These are phyloP conservation scores for Talaromyces sp. DNA, from an alignment of 2,329 filamentous ascomycete species.

Conservation along the genomic window DNA sequence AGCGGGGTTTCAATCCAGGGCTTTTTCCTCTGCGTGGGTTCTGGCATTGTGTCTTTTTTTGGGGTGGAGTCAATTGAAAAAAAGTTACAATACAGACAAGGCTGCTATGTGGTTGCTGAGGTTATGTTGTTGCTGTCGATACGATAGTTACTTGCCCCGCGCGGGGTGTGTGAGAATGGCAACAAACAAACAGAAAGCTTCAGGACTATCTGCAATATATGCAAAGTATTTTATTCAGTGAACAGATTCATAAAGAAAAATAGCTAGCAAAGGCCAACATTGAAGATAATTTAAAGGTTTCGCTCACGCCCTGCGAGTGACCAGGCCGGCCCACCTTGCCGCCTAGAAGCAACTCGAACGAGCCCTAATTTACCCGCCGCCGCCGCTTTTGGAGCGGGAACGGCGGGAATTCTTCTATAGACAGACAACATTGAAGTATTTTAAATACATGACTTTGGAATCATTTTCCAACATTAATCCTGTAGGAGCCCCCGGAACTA, in stretches of 20 bases:
- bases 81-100: not conserved
- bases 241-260: not conserved
- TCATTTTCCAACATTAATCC: not conserved
- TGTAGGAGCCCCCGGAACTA: conserved; percentile 3
- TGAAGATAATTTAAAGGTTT: not conserved
- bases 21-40: conserved; percentile 13
- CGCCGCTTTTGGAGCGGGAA: no score
- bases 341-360: not conserved
- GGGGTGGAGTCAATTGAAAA: not conserved
- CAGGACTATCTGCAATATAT: not conserved
- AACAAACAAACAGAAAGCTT: not conserved
- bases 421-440: not conserved
- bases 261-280: no score
- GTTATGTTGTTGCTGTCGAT: not conserved
- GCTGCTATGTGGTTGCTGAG: not conserved
- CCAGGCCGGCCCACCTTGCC: not conserved
- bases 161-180: not conserved
- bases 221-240: not conserved
- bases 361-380: no score
- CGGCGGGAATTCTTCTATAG: no score
- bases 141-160: not conserved
- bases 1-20: conserved; percentile 38
- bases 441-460: not conserved
- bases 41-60: not conserved
- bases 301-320: not conserved